Base-by-base conservation (phyloP, 2,329 filamentous ascomycete genomes). In the Allantophomopsis cytisporea region DNA sequence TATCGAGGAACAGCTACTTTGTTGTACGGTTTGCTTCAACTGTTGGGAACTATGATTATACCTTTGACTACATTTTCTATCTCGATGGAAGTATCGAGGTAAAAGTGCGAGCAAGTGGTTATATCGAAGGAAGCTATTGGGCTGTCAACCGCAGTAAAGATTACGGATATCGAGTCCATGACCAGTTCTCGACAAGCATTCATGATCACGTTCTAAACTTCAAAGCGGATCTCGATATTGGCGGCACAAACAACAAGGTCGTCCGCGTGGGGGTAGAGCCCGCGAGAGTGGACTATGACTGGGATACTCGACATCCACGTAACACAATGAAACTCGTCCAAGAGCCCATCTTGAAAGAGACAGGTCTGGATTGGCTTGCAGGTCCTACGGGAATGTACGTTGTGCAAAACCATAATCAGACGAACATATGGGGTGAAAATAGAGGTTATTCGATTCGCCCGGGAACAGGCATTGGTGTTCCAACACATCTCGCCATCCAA, bases 151-250 rank as follows among this genome's bases (percentile, higher is more conserved):
- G 31, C 60, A 38, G 67, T 37, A 50, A 60, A 1, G 62, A 65
- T 38, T 71, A 70, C 41, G 68, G 68, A 5, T 71, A 59, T 47
- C 54, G 61, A 23, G 68, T 73, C 36, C 63, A 69, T 43, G 64
- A 71, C 55, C 18, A 53, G 69, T 2, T 61, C 59, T 1, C 66
- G 67, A 5, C 62, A 59, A 37, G 35, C 20, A 69, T 72, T 60
- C 70, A 74, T 50, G 67, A 72, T 50, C 70, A 74, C 45, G 66
- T 73, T 1, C 48, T 73, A 31, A 71, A 67, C 45, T 73, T 64
- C 58, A 73, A 73, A 48, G 62, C 61, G 35, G 70, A 73, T 50
- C 58, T 73, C 17, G 69, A 73, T 46, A 61, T 73, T 23, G 54
- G 62, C 7, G 69, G 66, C 13, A 61, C 56, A 1, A 53, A 56